A percentile compares a stretch with the other conserved stretches of the same genome.
Evolutionary conservation across 2,329 filamentous ascomycete genomes (phyloP).

Genomic region (Xylaria hypoxylon): DNA sequence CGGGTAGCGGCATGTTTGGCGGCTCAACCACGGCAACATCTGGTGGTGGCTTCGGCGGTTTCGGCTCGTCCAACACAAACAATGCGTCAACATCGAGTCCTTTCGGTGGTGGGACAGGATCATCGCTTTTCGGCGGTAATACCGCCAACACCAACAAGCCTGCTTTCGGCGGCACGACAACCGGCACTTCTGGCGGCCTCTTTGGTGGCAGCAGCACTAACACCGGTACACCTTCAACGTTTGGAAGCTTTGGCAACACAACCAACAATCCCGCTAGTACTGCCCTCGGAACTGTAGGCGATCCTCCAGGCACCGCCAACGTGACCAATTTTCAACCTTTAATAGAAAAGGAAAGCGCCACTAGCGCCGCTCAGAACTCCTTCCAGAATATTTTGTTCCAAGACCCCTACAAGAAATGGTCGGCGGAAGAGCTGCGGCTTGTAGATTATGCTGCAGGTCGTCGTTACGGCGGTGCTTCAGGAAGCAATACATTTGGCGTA

Average conservation of each 20-base stretch:
- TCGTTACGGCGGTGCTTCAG: constrained; percentile 83
- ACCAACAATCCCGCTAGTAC: constrained; percentile 58
- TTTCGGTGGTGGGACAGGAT: constrained; percentile 50
- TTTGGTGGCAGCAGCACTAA: constrained; percentile 58
- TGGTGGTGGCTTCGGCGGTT: constrained; percentile 59
- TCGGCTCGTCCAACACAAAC: constrained; percentile 51
- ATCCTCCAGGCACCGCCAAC: constrained; percentile 75
- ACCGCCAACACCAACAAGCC: constrained; percentile 61
- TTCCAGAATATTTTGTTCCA: constrained; percentile 86
- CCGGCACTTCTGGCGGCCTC: constrained; percentile 59
- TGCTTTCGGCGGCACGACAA: constrained; percentile 60
- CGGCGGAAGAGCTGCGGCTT: constrained; percentile 83
- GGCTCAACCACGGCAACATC: constrained; percentile 48
- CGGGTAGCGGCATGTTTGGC: constrained; percentile 49
- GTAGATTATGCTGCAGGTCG: constrained; percentile 91
- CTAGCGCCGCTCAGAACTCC: constrained; percentile 66
- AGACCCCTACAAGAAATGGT: constrained; percentile 87
- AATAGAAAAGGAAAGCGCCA: constrained; percentile 76
- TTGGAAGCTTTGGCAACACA: constrained; percentile 54
- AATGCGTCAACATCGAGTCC: constrained; percentile 54
- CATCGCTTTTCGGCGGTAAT: constrained; percentile 47
- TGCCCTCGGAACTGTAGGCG: constrained; percentile 64
- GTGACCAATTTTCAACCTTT: constrained; percentile 75
- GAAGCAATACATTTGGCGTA: constrained; percentile 86
- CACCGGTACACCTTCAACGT: constrained; percentile 41